phyloP scores from a whole-genome alignment of 352 stramenopile species.

The Phytophthora pinifolia region DNA sequence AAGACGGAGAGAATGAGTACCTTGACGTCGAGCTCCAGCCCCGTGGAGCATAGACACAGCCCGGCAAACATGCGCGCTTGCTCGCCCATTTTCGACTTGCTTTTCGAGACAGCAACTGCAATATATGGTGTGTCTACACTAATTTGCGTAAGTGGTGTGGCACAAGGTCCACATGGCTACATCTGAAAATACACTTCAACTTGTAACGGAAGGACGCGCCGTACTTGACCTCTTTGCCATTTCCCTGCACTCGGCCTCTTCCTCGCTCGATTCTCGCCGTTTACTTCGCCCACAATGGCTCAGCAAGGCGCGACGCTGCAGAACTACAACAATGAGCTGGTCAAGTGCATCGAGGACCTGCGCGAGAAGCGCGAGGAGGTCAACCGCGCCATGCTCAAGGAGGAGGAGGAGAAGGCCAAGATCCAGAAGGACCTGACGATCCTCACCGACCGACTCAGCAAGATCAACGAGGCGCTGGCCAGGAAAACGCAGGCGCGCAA shows the following conservation, averaged over 20 bases:
- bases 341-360: constrained; percentile 95
- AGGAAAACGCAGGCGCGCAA: constrained; percentile 90
- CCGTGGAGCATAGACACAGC: constrained; percentile 55
- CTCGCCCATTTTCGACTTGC: constrained; percentile 13
- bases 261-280: not conserved
- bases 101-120: not conserved
- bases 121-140: not conserved
- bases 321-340: constrained; percentile 96
- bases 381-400: constrained; percentile 92
- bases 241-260: constrained; percentile 7
- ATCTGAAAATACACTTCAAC: constrained; percentile 24
- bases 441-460: constrained; percentile 88
- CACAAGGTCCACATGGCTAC: constrained; percentile 14
- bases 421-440: constrained; percentile 94
- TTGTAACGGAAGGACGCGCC: constrained; percentile 13
- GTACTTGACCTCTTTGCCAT: not conserved
- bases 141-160: not conserved
- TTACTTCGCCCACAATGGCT: constrained; percentile 47
- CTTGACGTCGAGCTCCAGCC: constrained; percentile 52
- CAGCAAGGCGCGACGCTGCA: constrained; percentile 93
- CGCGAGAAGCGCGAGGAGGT: constrained; percentile 92
- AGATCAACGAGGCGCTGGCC: constrained; percentile 92
- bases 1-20: constrained; percentile 18
- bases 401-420: constrained; percentile 94
- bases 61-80: constrained; percentile 42